Base-by-base conservation (phyloP, 2,329 filamentous ascomycete genomes). In the Claviceps paspali region DNA sequence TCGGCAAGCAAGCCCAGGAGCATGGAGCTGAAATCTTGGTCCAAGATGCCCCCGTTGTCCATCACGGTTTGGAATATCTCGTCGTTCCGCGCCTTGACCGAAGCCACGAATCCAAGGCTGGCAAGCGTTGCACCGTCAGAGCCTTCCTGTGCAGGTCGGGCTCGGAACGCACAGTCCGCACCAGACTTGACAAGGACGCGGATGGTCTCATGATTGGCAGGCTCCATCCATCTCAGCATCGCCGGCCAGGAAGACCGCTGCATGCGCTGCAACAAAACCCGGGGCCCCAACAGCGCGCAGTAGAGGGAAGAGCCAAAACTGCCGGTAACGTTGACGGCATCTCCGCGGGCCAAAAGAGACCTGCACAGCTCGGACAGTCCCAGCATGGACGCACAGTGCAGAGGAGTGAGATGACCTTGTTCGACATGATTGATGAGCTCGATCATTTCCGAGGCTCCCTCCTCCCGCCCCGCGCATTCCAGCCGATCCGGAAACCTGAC, bases 351-450 rank as follows among this genome's bases (percentile, higher is more conserved):
- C 1, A 55, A n/a, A 3, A 57, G 47, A 7, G 46, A 40, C 23
- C 41, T 35, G 42, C 52, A 55, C 4, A 60, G 40, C 5, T 39
- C 48, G 1, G 50, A 45, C 12, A 61, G 34, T 4, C 53, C 51
- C 6, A 61, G 44, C 2, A 52, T 49, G 2, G 57, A 52, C 14
- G 59, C 55, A 7, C 60, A 39, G 23, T 62, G 59, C 9, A 61
- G 36, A 5, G 56, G 49, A 1, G 50, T 44, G 7, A 57, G 36
- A 0, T 44, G 48, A 10, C 48, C 47, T 8, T 51, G 43, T 30
- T 51, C 52, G 3, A 58, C 33, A 2, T 45, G 42, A 27, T 55
- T 46, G 19, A 54, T 56, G 4, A 61, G 46, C 15, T 50, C 48
- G 7, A 54, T 30, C 3, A 53, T 40, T 8, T 41, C 47, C 0